Conservation (phyloP, 2,329 filamentous ascomycete genomes). For the Acephala macrosclerotiorum region DNA sequence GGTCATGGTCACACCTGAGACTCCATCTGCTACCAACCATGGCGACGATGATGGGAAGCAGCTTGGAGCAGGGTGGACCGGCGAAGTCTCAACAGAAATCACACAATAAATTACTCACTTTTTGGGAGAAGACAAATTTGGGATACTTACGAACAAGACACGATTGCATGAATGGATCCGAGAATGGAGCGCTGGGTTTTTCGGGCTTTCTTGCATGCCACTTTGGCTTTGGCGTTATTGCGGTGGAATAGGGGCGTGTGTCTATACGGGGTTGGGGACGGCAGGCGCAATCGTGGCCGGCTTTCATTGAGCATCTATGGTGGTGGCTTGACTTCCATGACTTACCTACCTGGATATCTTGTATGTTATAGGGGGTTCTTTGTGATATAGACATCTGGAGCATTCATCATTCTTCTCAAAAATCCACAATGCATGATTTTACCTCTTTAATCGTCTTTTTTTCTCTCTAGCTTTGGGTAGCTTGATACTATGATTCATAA, state of each 20-base stretch:
- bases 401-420: slow-evolving; percentile 5
- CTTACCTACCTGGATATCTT: neutral
- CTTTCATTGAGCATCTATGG: slow-evolving; percentile 9
- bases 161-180: slow-evolving; percentile 30
- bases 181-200: slow-evolving; percentile 14
- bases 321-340: neutral
- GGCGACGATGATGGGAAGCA: slow-evolving; percentile 39
- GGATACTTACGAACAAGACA: slow-evolving; percentile 22
- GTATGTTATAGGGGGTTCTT: slow-evolving; percentile 9
- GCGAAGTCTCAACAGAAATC: slow-evolving; percentile 28
- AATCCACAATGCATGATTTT: too few species aligned
- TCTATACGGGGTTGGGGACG: slow-evolving; percentile 20
- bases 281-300: neutral
- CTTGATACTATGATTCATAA: too few species aligned
- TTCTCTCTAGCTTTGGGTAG: too few species aligned
- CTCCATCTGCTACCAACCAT: slow-evolving; percentile 30
- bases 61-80: slow-evolving; percentile 35
- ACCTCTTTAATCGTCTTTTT: too few species aligned
- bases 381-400: slow-evolving; percentile 9
- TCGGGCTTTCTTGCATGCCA: slow-evolving; percentile 23
- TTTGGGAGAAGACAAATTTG: neutral
- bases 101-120: slow-evolving; percentile 30
- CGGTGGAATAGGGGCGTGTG: slow-evolving; percentile 13
- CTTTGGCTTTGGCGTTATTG: slow-evolving; percentile 31
- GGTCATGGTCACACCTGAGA: slow-evolving; percentile 41